Evolutionary conservation across 2,329 filamentous ascomycete genomes (phyloP).

Genomic region (Exophiala bonariae): DNA sequence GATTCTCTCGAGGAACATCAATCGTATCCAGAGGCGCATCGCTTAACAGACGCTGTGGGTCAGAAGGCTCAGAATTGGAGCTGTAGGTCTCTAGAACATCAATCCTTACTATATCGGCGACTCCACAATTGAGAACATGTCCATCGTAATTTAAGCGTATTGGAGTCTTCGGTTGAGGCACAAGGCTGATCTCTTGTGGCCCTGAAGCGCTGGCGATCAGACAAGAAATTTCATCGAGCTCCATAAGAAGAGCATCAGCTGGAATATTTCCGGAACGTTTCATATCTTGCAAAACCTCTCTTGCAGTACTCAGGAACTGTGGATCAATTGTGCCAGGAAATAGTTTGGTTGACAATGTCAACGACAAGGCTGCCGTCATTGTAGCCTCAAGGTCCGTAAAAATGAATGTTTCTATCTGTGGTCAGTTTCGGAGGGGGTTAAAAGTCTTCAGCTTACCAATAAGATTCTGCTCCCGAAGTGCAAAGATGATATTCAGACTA

Average conservation of each 20-base stretch:
- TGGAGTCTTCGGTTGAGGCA: too few relatives aligned
- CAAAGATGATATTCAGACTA: slow-evolving; percentile 8
- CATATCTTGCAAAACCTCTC: slow-evolving; percentile 8
- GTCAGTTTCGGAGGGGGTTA: neutral
- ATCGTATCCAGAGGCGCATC: too few relatives aligned
- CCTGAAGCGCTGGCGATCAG: too few relatives aligned
- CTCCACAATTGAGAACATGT: too few relatives aligned
- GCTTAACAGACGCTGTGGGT: too few relatives aligned
- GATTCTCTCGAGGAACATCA: too few relatives aligned
- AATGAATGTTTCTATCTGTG: slow-evolving; percentile 8
- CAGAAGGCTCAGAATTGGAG: too few relatives aligned
- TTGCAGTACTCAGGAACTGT: neutral
- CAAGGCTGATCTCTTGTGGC: too few relatives aligned
- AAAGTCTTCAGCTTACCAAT: slow-evolving; percentile 2
- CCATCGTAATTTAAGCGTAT: too few relatives aligned
- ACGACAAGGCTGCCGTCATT: slow-evolving; percentile 2
- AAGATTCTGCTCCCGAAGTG: slow-evolving; percentile 8
- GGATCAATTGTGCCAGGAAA: neutral
- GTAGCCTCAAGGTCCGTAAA: slow-evolving; percentile 6
- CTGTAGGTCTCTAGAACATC: too few relatives aligned
- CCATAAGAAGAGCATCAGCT: slow-evolving; percentile 4
- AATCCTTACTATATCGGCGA: too few relatives aligned
- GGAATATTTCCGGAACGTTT: slow-evolving; percentile 7
- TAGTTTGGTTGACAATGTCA: neutral
- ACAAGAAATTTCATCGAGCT: neutral